Evolutionary conservation across 345 rosid species (phyloP), one percentile per base, ranked within the genome.

Genomic region (Eucalyptus cloeziana): DNA sequence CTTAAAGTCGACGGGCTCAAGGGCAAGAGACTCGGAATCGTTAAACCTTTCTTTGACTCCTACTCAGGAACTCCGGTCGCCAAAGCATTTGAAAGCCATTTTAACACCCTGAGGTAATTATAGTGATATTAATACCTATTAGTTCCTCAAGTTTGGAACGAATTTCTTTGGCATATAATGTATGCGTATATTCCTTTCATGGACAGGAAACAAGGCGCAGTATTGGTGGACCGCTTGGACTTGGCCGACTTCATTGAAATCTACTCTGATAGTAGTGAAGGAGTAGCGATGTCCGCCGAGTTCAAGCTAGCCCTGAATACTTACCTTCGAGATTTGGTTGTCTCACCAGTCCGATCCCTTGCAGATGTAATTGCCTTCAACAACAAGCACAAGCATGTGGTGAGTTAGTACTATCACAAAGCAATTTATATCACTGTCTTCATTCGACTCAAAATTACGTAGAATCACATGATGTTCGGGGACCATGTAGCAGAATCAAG

Each of bases 331-430:
- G 91, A 86, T 47, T 90, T 96, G 16, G 89, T 91, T 45, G 49
- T 90, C 54, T 95, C 96, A 86, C 96, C 94, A 3, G 97, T 95
- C 33, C 89, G 94, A 81, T 92, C 95, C 79, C 90, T 96, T 87
- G 95, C 95, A 10, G 96, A 94, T n/a, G 90, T 93, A 79, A 95
- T 96, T 83, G 93, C 94, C 13, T 94, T 90, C 93, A 95, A 96
- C 90, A 51, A 90, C 4, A 91, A 93, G 83, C 92, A 92, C 67
- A 45, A 93, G 21, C 90, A 93, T 27, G 27, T 89, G 94, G 98
- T 92, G 69, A 86, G 90, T 43, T 56, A 25, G 45, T 33, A 83
- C 9, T 25, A 43, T 22, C 30, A 69, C 24, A 16, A 31, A 17
- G 43, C 80, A 16, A 31, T 16, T 69, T 16, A 69, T 33, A 31